Evolutionary conservation across 2,329 filamentous ascomycete genomes (phyloP), one percentile per base, ranked within the genome.

Genomic region (Xylaria sp.): DNA sequence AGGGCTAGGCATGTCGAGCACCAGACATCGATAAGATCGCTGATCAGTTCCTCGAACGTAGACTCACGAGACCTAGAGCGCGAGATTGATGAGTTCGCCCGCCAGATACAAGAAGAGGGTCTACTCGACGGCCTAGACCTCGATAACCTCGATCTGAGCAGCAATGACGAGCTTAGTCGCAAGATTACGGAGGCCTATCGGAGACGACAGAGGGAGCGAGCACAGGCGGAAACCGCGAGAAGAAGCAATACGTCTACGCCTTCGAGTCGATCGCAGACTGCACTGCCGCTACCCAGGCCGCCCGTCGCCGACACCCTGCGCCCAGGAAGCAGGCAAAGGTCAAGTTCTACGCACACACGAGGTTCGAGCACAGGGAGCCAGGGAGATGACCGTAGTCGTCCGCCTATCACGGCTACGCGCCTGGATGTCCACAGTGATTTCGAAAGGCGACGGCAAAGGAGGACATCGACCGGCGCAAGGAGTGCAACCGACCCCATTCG

Each of bases 121-220:
- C 82, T 98, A 23, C 81, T 97, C 41, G 93, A 98, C 75, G 94
- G 94, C 20, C 89, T 98, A 56, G 94, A 98, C 77, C 83, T 98
- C 64, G 92, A 96, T 75, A 94, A 94, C 72, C 90, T 98, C 63
- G 94, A 95, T 71, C 86, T 94, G 18, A 89, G 85, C 58, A 92
- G 94, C 75, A 94, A 98, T 77, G 94, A 98, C 76, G 93, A 97
- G 76, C 89, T 98, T 18, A 97, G 93, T 72, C 92, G 95, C 76
- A 90, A 92, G 68, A 97, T 98, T 74, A 94, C 94, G 1, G 93
- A 97, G 76, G 94, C 94, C 1, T 97, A 97, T 77, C 86, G 93
- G 67, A 87, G 93, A 70, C 86, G 93, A 36, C 93, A 97, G 76
- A 87, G 86, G 52, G 89, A 90, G 70, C 83, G 88, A 68, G 78